Evolutionary conservation across 192 early-diverging fungal genomes (phyloP).

Genomic region (Allomyces macrogynus): DNA sequence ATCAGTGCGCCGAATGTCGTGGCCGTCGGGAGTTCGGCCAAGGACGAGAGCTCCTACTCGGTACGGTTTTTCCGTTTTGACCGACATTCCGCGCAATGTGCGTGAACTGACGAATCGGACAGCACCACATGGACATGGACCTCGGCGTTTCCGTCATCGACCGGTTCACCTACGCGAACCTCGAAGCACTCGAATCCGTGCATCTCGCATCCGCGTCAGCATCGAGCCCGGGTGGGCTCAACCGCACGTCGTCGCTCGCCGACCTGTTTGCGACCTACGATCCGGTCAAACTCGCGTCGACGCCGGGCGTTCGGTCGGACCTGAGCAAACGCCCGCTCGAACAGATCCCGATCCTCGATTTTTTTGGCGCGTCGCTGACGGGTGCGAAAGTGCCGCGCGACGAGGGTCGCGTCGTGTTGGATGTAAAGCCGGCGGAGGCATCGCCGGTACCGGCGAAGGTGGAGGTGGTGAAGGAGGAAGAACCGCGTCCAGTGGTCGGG

Average conservation of each 20-base stretch:
- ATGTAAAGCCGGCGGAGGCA: too few species aligned
- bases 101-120: too few species aligned
- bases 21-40: conserved; percentile 65
- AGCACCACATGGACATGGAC: conserved; percentile 73
- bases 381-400: neutral
- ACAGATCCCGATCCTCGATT: conserved; percentile 68
- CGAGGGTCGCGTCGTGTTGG: neutral
- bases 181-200: conserved; percentile 77
- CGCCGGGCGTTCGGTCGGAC: conserved; percentile 68
- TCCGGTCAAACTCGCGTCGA: conserved; percentile 46
- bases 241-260: neutral
- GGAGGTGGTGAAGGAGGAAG: too few species aligned
- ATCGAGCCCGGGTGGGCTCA: conserved; percentile 31
- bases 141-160: conserved; percentile 96
- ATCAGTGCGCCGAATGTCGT: conserved; percentile 87
- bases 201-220: conserved; percentile 57
- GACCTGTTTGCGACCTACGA: conserved; percentile 55
- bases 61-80: too few species aligned
- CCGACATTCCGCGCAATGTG: too few species aligned
- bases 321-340: conserved; percentile 56
- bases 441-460: too few species aligned
- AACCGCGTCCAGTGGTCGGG: too few species aligned
- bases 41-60: conserved; percentile 85
- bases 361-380: conserved; percentile 49
- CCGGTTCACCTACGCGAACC: conserved; percentile 86